Conservation (phyloP, 768 basidiomycete species). For the Pleurotus giganteus region DNA sequence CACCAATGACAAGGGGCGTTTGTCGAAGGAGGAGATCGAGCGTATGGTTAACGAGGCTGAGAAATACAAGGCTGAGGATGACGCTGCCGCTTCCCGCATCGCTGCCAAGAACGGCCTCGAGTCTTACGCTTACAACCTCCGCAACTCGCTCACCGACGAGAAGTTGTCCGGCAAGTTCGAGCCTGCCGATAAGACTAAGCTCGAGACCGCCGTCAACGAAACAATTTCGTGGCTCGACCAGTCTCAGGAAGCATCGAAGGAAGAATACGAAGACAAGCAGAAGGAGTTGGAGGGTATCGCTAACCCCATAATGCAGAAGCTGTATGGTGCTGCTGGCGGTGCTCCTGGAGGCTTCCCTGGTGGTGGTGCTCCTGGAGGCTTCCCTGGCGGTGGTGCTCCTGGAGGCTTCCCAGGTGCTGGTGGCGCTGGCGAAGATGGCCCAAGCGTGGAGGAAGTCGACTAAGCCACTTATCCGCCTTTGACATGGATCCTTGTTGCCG, state of each 20-base stretch:
- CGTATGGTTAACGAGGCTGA: constrained; percentile 96
- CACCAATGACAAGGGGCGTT: constrained; percentile 94
- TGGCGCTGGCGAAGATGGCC: constrained; percentile 8
- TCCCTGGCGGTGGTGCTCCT: constrained; percentile 30
- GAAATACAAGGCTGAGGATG: constrained; percentile 91
- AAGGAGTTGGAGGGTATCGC: constrained; percentile 89
- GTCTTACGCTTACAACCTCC: constrained; percentile 93
- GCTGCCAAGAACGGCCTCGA: constrained; percentile 89
- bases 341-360: constrained; percentile 38
- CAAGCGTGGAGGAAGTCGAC: constrained; percentile 13
- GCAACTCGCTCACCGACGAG: constrained; percentile 83
- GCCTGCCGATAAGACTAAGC: constrained; percentile 78
- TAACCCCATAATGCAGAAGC: constrained; percentile 67
- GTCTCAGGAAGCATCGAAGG: constrained; percentile 89
- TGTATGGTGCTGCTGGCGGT: constrained; percentile 66
- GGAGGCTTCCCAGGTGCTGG: constrained; percentile 57
- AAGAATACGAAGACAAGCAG: constrained; percentile 90
- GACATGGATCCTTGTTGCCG: background rate
- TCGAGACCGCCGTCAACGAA: constrained; percentile 79
- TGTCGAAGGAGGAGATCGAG: constrained; percentile 97
- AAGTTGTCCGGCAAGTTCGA: constrained; percentile 89
- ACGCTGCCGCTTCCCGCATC: constrained; percentile 82
- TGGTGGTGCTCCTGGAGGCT: constrained; percentile 37
- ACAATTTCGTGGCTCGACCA: constrained; percentile 82
- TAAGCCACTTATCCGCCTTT: background rate